Percentiles rank a stretch among this genome's conserved stretches.
Conservation (phyloP, 768 basidiomycete genomes). For the Mrakia hoshinonis region DNA sequence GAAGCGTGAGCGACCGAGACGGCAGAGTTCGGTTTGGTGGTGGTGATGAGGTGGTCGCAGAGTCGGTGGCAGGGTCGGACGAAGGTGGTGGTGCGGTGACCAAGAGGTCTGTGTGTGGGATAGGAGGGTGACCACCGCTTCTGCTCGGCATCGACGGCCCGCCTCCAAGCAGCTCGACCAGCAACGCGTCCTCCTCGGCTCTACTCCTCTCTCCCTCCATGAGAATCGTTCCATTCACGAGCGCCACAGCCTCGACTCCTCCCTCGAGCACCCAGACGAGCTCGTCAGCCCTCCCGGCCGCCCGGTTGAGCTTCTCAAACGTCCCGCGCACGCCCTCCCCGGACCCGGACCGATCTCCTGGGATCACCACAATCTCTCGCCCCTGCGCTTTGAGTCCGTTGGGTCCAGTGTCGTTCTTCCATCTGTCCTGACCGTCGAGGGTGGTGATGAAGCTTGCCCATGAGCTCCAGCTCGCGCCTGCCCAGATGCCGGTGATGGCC, state of each 20-base stretch:
- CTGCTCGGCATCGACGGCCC: background rate
- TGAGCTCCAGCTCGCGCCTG: constrained; percentile 49
- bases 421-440: constrained; percentile 58
- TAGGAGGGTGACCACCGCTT: background rate
- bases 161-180: background rate
- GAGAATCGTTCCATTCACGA: background rate
- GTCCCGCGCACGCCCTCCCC: constrained; percentile 1
- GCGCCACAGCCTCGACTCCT: background rate
- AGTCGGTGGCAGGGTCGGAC: background rate
- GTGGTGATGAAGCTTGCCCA: constrained; percentile 76
- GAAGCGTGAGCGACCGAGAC: background rate
- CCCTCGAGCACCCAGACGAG: background rate
- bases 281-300: background rate
- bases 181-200: constrained; percentile 2
- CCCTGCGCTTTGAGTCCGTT: constrained; percentile 44
- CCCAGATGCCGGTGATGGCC: constrained; percentile 46
- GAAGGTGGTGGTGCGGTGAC: background rate
- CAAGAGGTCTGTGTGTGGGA: background rate
- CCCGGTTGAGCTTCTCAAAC: constrained; percentile 12
- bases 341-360: constrained; percentile 45
- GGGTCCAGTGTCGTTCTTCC: constrained; percentile 50
- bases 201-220: background rate
- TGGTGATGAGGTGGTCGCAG: background rate
- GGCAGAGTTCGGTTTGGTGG: background rate
- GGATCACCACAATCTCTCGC: constrained; percentile 65